Evolutionary conservation across 1,139 yeast genomes (phyloP), one percentile per base, ranked within the genome.

Genomic region (Yamadazyma membranifaciens): DNA sequence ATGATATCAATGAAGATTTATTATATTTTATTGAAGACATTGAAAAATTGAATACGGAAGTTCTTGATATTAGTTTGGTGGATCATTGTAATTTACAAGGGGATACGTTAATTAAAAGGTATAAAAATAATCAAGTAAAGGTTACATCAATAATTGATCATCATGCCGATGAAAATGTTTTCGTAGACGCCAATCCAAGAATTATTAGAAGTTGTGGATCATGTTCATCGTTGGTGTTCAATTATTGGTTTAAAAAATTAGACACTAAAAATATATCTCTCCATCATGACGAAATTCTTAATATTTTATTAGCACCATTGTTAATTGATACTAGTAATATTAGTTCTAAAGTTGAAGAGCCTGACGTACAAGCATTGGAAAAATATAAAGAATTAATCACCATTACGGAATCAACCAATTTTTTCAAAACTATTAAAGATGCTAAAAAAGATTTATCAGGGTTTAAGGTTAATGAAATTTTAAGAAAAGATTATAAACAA

Each of bases 401-500:
- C 39, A 1, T 31, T 11, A 11, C 32, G 4, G 26, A 35, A 9
- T 13, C 36, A 4, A 12, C 12, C 27, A 13, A 39, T 1, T 69
- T 63, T 47, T 78, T 65, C 55, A 56, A 63, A 10, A 57, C 59
- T 6, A 60, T 87, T 38, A 76, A 75, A 44, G 49, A 54, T 3
- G 80, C 81, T 10, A 88, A 87, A 59, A 74, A 75, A 45, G 81
- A 87, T 53, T 66, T 88, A 37, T 57, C 60, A 2, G 88, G 87
- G 0, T 68, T 89, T 38, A 55, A 76, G 1, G 63, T 80, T 10
- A 55, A 56, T 5, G 95, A 87, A 40, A 60, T 91, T 12, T 66
- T 91, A 36, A 67, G 83, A 34, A 89, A 88, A 59, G 98, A 91
- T 57, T 91, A 86, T 61, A 91, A 91, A 56, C 83, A 81, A 52